Evolutionary conservation across 1,284 basidiomycete genomes (phyloP).

Genomic region (Ganoderma multipileum): DNA sequence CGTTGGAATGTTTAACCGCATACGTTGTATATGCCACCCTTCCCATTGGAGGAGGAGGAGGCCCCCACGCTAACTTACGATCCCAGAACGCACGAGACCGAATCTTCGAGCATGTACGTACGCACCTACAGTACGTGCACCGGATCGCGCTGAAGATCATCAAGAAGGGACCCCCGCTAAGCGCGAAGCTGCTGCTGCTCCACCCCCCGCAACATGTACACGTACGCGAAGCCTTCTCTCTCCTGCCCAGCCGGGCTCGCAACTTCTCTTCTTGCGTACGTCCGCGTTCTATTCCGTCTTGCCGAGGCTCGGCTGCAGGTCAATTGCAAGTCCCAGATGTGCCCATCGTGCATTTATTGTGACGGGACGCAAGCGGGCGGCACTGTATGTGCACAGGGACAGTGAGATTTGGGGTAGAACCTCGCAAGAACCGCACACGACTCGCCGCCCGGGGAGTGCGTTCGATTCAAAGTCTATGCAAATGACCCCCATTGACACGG

Average conservation of each 20-base stretch:
- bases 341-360: not conserved
- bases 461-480: not conserved
- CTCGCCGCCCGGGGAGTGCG: conserved; percentile 8
- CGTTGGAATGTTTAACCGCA: not conserved
- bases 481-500: not conserved
- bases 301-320: not conserved
- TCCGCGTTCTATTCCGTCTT: not conserved
- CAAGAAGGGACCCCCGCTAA: not conserved
- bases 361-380: not conserved
- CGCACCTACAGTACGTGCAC: not conserved
- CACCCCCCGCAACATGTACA: not conserved
- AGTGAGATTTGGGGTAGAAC: conserved; percentile 13
- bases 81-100: conserved; percentile 1
- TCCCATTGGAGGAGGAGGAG: not conserved
- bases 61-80: not conserved
- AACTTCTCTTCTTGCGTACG: not conserved
- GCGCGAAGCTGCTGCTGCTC: conserved; percentile 5
- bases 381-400: not conserved
- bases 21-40: not conserved
- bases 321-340: not conserved
- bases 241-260: not conserved
- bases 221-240: conserved; percentile 4
- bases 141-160: conserved; percentile 1
- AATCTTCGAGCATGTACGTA: not conserved
- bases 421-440: conserved; percentile 22